Percentiles rank a stretch among this genome's conserved stretches.
phyloP scores from a whole-genome alignment of 345 rosid species.

The Aurinia saxatilis region DNA sequence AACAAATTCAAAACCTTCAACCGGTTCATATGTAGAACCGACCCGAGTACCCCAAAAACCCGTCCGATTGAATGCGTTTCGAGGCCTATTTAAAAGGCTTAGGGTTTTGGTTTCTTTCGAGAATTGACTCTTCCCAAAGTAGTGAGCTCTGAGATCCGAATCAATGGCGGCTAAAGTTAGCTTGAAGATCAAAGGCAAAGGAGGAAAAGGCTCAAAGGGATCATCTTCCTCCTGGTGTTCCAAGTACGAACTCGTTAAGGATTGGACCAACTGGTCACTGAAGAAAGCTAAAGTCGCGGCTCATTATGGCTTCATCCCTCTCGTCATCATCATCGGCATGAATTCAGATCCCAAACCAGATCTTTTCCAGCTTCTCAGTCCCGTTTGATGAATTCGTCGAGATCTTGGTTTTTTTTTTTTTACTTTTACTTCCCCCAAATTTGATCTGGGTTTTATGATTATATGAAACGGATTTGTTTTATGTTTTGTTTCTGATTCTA shows the following conservation, averaged over 20 bases:
- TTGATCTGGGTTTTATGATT: neutral
- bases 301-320: slow-evolving; percentile 91
- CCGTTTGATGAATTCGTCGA: slow-evolving; percentile 44
- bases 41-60: too few species aligned
- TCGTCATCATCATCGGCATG: slow-evolving; percentile 83
- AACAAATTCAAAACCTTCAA: too few species aligned
- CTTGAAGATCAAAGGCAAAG: slow-evolving; percentile 31
- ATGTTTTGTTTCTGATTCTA: neutral
- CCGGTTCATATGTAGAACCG: too few species aligned
- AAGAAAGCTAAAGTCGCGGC: slow-evolving; percentile 75
- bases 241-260: slow-evolving; percentile 43
- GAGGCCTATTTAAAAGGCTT: neutral
- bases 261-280: slow-evolving; percentile 83
- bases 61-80: too few species aligned
- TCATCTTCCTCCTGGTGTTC: slow-evolving; percentile 30
- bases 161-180: slow-evolving; percentile 50
- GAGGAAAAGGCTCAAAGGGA: slow-evolving; percentile 40
- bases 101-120: slow-evolving; percentile 8
- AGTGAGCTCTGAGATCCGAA: slow-evolving; percentile 2
- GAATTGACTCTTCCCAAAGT: neutral
- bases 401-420: neutral
- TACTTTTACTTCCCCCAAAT: neutral
- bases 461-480: neutral
- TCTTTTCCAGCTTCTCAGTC: slow-evolving; percentile 67
- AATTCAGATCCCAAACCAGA: slow-evolving; percentile 89